These are phyloP conservation scores for Trifolium fragiferum DNA, from an alignment of 306 rosid genomes.

Conservation along the genomic window DNA sequence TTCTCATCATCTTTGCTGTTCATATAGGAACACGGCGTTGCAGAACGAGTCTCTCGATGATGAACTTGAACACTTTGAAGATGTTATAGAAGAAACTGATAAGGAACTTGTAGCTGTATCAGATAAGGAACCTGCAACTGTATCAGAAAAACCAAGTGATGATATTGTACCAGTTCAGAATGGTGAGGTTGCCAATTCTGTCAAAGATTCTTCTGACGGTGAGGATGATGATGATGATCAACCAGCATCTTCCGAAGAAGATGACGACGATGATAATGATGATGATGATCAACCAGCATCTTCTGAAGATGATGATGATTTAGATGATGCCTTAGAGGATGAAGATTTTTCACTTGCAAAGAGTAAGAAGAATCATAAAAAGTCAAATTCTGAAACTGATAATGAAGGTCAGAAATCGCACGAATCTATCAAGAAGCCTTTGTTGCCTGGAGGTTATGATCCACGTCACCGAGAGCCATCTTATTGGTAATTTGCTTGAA, in stretches of 20 bases:
- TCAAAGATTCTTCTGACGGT: conserved; percentile 63
- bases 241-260: conserved; percentile 58
- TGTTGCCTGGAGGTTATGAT: conserved; percentile 84
- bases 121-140: conserved; percentile 49
- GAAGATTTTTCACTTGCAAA: conserved; percentile 47
- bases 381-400: conserved; percentile 42
- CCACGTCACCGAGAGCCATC: conserved; percentile 86
- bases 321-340: conserved; percentile 68
- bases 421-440: conserved; percentile 49
- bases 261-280: conserved; percentile 52
- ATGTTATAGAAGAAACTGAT: conserved; percentile 71
- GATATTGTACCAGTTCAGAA: conserved; percentile 37
- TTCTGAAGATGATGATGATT: conserved; percentile 57
- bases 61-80: conserved; percentile 91
- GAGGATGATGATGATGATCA: conserved; percentile 49
- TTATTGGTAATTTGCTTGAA: conserved; percentile 63
- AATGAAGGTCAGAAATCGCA: conserved; percentile 46
- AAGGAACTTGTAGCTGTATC: conserved; percentile 48
- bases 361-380: conserved; percentile 43
- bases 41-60: conserved; percentile 83
- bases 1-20: conserved; percentile 28
- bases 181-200: conserved; percentile 49
- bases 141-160: conserved; percentile 43
- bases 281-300: conserved; percentile 49
- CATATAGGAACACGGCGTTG: conserved; percentile 73